Percentiles rank a stretch among this genome's conserved stretches.
Conservation (phyloP, 202 grass and related monocot species). For the Elaeis oleifera region DNA sequence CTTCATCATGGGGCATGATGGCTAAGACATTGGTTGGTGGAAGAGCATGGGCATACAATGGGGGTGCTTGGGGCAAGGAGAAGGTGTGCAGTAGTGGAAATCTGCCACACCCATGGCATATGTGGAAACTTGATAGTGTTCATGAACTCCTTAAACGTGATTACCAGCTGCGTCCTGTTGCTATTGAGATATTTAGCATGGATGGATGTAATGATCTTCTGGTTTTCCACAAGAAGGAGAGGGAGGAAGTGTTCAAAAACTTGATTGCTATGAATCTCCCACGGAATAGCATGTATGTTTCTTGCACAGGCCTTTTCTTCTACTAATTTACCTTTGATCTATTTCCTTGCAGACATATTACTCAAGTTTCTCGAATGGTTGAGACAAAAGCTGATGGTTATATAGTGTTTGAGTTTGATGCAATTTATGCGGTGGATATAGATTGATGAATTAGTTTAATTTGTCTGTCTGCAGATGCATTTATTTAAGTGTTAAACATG, state of each 20-base stretch:
- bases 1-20: constrained; percentile 42
- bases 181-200: constrained; percentile 99
- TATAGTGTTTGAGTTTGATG: too few relatives aligned
- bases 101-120: constrained; percentile 95
- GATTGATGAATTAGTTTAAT: too few relatives aligned
- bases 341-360: too few relatives aligned
- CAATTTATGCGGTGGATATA: too few relatives aligned
- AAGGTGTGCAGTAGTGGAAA: constrained; percentile 73
- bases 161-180: constrained; percentile 96
- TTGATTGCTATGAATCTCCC: constrained; percentile 95
- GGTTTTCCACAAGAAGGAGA: constrained; percentile 99
- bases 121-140: constrained; percentile 99
- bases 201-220: constrained; percentile 98
- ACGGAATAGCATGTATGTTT: constrained; percentile 95
- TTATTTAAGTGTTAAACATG: too few relatives aligned
- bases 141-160: constrained; percentile 96
- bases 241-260: constrained; percentile 95
- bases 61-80: constrained; percentile 99
- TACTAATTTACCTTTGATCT: constrained; percentile 16
- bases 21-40: constrained; percentile 60
- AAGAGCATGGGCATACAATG: constrained; percentile 94
- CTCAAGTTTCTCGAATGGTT: too few relatives aligned
- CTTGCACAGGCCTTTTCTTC: constrained; percentile 22
- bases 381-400: too few relatives aligned
- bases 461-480: too few relatives aligned